These are phyloP conservation scores for Dipodascus geniculatus DNA, from an alignment of 805 yeast genomes.

Conservation along the genomic window DNA sequence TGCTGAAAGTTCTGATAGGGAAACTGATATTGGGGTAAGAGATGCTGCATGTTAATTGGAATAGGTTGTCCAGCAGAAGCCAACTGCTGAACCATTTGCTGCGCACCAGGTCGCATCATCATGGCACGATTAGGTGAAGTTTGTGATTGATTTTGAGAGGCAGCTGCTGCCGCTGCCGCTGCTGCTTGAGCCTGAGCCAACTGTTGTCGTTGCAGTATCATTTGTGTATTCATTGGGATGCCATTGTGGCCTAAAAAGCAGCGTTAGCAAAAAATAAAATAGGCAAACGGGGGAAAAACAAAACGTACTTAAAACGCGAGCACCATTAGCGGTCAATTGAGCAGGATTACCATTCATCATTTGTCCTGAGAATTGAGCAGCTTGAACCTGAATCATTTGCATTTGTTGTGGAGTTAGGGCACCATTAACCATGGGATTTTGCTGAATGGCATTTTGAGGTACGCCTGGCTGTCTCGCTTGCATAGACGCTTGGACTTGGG, in stretches of 20 bases:
- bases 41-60: not conserved
- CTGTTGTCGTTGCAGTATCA: slow-evolving; percentile 1
- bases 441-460: not conserved
- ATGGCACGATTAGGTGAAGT: not conserved
- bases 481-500: slow-evolving; percentile 1
- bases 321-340: not conserved
- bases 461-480: not conserved
- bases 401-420: not conserved
- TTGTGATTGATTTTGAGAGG: not conserved
- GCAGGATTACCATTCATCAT: slow-evolving; percentile 1
- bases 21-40: not conserved
- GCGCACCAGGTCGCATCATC: slow-evolving; percentile 1
- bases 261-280: not conserved
- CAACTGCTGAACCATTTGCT: not conserved
- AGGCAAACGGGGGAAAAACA: no score
- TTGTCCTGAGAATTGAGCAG: slow-evolving; percentile 1
- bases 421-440: not conserved
- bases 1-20: not conserved
- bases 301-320: not conserved
- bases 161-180: slow-evolving; percentile 1
- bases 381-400: slow-evolving; percentile 1
- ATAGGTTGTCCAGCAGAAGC: slow-evolving; percentile 1
- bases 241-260: not conserved
- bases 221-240: not conserved
- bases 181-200: slow-evolving; percentile 10